These are phyloP conservation scores for Populus ilicifolia DNA, from an alignment of 345 rosid genomes.

Conservation along the genomic window DNA sequence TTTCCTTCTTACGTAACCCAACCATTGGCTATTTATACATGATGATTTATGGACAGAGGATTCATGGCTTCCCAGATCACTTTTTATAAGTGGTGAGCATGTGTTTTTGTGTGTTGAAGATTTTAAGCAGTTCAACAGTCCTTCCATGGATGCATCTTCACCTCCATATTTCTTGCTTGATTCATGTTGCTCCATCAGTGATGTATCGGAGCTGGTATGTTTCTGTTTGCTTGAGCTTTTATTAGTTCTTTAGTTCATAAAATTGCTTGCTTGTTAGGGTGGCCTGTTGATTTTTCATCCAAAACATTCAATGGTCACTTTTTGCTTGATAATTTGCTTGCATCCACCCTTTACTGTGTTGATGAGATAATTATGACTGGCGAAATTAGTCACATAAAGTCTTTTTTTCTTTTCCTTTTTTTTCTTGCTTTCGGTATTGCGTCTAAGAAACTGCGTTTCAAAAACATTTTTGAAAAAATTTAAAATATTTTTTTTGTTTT, in stretches of 20 bases:
- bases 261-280: neutral
- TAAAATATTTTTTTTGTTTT: no score
- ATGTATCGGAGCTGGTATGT: constrained; percentile 61
- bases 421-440: neutral
- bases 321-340: neutral
- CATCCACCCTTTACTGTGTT: no score
- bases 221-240: neutral
- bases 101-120: constrained; percentile 75
- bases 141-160: constrained; percentile 36
- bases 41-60: constrained; percentile 42
- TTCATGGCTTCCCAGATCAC: constrained; percentile 68
- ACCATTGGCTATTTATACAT: neutral
- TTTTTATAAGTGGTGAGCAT: constrained; percentile 61
- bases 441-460: neutral
- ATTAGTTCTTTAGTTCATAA: neutral
- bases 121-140: constrained; percentile 55
- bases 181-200: constrained; percentile 53
- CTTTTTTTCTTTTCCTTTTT: neutral
- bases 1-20: neutral
- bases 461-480: no score
- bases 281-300: neutral
- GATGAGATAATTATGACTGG: no score
- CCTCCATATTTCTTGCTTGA: constrained; percentile 59
- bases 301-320: neutral
- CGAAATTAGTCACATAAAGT: neutral